Percentiles rank a stretch among this genome's conserved stretches.
Evolutionary conservation across 805 yeast genomes (phyloP).

Genomic region (Lipomyces lipofer): DNA sequence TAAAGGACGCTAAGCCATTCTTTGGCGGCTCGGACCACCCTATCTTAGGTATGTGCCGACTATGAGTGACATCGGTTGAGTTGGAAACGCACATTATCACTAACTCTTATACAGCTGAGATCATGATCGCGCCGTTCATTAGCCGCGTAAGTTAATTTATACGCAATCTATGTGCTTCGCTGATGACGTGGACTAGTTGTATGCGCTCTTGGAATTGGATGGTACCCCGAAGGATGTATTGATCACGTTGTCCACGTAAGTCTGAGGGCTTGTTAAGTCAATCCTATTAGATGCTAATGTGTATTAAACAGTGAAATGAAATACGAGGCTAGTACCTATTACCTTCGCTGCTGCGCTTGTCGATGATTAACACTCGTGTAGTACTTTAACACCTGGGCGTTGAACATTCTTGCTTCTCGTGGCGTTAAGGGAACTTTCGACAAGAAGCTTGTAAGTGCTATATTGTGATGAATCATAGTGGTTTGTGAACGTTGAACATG

Average conservation of each 20-base stretch:
- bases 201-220: conserved; percentile 16
- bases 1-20: conserved; percentile 27
- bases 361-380: too few species aligned
- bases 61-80: neutral
- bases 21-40: conserved; percentile 31
- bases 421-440: conserved; percentile 32
- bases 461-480: neutral
- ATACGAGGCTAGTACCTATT: conserved; percentile 14
- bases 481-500: neutral
- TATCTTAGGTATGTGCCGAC: conserved; percentile 13
- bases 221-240: neutral
- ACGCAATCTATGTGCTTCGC: neutral
- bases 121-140: conserved; percentile 33
- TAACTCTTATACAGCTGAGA: conserved; percentile 16
- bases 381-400: conserved; percentile 29
- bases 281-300: too few species aligned
- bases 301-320: conserved; percentile 26
- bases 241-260: conserved; percentile 16
- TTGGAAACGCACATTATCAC: too few species aligned
- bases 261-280: neutral
- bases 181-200: conserved; percentile 2
- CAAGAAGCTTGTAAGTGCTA: conserved; percentile 9
- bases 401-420: conserved; percentile 24
- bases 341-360: neutral
- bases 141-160: conserved; percentile 18